Evolutionary conservation across 1,284 basidiomycete genomes (phyloP), one percentile per base, ranked within the genome.

Genomic region (Ganoderma leucocontextum): DNA sequence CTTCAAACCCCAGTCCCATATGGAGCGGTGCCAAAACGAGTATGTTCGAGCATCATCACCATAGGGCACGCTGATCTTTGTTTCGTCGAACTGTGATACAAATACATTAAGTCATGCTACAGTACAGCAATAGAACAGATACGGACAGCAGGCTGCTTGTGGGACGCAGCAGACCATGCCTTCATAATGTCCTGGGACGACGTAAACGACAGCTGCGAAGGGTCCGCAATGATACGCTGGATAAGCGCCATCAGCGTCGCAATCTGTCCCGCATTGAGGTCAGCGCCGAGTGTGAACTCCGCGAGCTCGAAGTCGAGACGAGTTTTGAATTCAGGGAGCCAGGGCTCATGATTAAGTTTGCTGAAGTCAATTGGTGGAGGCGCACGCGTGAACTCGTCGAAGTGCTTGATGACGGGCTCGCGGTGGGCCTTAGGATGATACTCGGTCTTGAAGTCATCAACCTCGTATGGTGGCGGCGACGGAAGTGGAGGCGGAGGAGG

Each of bases 401-500:
- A 47, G 6, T 47, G 44, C 44, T 47, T 2, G 19, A 47, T 47
- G 19, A 47, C 44, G 19, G 44, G 44, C 5, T 47, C 44, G 8
- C 19, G 44, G 6, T 13, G 4, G 12, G 44, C 44, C 13, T 47
- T 47, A 5, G 44, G 44, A n/a, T 47, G 44, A n/a, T 47, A 47
- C 19, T 47, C 44, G 6, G 44, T 47, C 19, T 47, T 47, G 6
- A 47, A 47, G 44, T 47, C 44, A n/a, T 47, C 19, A 19, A 47
- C 19, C 19, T 47, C 19, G 8, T n/a, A 47, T 9, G 13, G 44
- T 6, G 44, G 6, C 19, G 19, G 44, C 82, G 7, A 83, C 82
- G 29, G 19, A n/a, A 19, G 44, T 3, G 19, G 19, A n/a, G 44
- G 44, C 44, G 19, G 6, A 2, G 17, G 44, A 9, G 19, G 42